phyloP scores from a whole-genome alignment of 179 eudicot species.

The Beta lomatogona region DNA sequence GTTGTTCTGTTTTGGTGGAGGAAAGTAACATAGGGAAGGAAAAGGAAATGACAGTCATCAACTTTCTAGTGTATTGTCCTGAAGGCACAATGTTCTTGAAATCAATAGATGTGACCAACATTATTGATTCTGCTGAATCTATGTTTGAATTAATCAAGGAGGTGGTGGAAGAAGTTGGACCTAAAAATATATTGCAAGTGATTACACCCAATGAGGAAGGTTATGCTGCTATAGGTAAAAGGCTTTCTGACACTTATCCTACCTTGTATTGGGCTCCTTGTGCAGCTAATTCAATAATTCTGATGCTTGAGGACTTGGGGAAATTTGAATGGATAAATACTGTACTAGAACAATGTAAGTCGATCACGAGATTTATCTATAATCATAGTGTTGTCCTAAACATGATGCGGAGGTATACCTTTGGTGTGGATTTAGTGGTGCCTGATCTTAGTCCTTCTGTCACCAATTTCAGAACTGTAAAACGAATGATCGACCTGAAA shows the following conservation, averaged over 20 bases:
- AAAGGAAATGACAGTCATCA: slow-evolving; percentile 54
- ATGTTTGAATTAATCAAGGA: slow-evolving; percentile 63
- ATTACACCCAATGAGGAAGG: slow-evolving; percentile 63
- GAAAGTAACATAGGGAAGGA: slow-evolving; percentile 62
- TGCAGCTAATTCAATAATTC: slow-evolving; percentile 61
- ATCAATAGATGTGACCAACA: slow-evolving; percentile 64
- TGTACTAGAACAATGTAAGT: slow-evolving; percentile 65
- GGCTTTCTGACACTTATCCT: slow-evolving; percentile 56
- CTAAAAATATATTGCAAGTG: slow-evolving; percentile 74
- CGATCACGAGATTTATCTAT: slow-evolving; percentile 76
- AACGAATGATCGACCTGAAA: slow-evolving; percentile 65
- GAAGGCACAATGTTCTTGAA: slow-evolving; percentile 74
- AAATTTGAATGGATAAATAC: slow-evolving; percentile 61
- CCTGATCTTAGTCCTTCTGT: slow-evolving; percentile 47
- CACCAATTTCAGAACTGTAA: slow-evolving; percentile 71
- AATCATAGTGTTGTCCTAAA: slow-evolving; percentile 65
- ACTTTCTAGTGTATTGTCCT: slow-evolving; percentile 71
- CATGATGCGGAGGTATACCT: slow-evolving; percentile 86
- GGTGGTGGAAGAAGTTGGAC: slow-evolving; percentile 81
- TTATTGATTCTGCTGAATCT: slow-evolving; percentile 47
- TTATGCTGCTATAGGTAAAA: slow-evolving; percentile 64
- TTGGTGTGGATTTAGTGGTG: slow-evolving; percentile 81
- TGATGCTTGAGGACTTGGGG: slow-evolving; percentile 72
- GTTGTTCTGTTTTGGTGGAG: slow-evolving; percentile 82
- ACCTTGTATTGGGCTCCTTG: slow-evolving; percentile 89